Evolutionary conservation across 2,329 filamentous ascomycete species (phyloP).

Genomic region (Exophiala bonariae): DNA sequence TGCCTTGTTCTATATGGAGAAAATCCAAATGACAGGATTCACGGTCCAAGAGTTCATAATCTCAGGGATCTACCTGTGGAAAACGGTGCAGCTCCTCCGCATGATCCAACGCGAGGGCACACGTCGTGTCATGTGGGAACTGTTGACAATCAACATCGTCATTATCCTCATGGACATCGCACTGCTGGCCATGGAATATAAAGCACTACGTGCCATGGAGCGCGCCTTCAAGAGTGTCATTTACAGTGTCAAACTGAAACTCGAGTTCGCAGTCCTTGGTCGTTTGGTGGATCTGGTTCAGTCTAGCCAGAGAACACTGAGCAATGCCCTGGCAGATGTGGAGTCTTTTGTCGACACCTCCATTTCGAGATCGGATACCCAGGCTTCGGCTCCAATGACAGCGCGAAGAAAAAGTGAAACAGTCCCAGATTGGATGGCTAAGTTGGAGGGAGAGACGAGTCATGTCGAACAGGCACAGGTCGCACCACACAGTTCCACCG

Average conservation of each 20-base stretch:
- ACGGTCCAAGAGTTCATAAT: slow-evolving; percentile 57
- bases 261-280: slow-evolving; percentile 49
- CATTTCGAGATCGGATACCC: neutral
- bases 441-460: neutral
- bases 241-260: slow-evolving; percentile 50
- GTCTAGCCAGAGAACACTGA: neutral
- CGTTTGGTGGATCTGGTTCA: slow-evolving; percentile 35
- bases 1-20: slow-evolving; percentile 50
- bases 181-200: slow-evolving; percentile 41
- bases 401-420: neutral
- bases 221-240: slow-evolving; percentile 45
- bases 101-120: slow-evolving; percentile 40
- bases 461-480: neutral
- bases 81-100: slow-evolving; percentile 52
- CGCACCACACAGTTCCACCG: neutral
- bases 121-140: slow-evolving; percentile 48
- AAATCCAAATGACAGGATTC: slow-evolving; percentile 57
- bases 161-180: slow-evolving; percentile 47
- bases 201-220: slow-evolving; percentile 40
- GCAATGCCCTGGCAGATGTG: neutral
- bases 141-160: slow-evolving; percentile 48
- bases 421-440: neutral
- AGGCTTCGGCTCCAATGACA: neutral
- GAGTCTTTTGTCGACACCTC: neutral
- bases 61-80: slow-evolving; percentile 54